Evolutionary conservation across 2,329 filamentous ascomycete species (phyloP).

Genomic region (Fusarium burgessii): DNA sequence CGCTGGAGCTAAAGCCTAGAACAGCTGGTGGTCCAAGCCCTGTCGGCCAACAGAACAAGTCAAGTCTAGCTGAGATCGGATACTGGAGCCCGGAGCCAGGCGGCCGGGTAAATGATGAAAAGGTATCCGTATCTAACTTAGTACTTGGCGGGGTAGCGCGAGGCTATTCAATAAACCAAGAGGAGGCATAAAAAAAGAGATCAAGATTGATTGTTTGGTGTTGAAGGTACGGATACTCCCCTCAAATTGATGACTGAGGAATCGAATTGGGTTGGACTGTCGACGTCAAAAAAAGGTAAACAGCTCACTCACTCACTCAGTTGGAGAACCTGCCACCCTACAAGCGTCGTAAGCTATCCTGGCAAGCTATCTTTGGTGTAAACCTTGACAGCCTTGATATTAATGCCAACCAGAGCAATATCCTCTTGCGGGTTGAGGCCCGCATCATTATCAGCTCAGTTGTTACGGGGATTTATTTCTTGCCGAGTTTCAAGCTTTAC

Average conservation of each 20-base stretch:
- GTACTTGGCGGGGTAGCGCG: slow-evolving; percentile 31
- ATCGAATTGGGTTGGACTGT: not conserved
- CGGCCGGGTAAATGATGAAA: slow-evolving; percentile 37
- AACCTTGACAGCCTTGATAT: slow-evolving; percentile 1
- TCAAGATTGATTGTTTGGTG: not conserved
- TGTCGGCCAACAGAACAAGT: no score
- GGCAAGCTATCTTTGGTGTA: not conserved
- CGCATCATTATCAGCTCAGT: not conserved
- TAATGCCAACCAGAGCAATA: not conserved
- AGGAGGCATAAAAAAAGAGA: not conserved
- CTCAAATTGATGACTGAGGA: slow-evolving; percentile 23
- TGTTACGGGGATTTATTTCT: not conserved
- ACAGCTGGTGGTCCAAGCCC: slow-evolving; percentile 12
- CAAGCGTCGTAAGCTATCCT: slow-evolving; percentile 18
- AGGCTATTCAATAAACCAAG: slow-evolving; percentile 5
- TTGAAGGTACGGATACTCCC: not conserved
- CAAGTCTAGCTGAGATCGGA: slow-evolving; percentile 22
- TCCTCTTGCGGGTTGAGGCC: not conserved
- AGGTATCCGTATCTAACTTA: not conserved
- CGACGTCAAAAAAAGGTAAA: not conserved
- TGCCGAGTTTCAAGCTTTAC: not conserved
- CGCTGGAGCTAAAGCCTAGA: slow-evolving; percentile 8
- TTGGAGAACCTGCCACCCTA: not conserved
- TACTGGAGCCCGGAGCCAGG: slow-evolving; percentile 37
- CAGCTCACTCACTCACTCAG: not conserved